phyloP scores from a whole-genome alignment of 2,329 filamentous ascomycete species.

The Shiraia sp. region DNA sequence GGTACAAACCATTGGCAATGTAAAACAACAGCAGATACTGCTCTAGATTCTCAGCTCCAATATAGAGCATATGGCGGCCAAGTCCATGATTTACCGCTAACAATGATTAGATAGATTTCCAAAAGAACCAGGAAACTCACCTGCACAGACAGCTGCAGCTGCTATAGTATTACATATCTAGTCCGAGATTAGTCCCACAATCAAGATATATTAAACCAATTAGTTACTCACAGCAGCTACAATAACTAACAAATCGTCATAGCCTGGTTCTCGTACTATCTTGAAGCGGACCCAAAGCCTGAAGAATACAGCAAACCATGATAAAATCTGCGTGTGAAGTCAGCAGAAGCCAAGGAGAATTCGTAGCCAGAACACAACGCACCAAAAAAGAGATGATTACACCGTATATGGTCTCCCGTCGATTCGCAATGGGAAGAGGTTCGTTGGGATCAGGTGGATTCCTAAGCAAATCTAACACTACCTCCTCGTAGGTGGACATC shows the following conservation, averaged over 20 bases:
- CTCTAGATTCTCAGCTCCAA: conserved; percentile 10
- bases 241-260: conserved; percentile 41
- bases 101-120: conserved; percentile 6
- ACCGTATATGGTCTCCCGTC: conserved; percentile 29
- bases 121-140: conserved; percentile 13
- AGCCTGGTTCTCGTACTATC: conserved; percentile 38
- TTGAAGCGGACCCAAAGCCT: conserved; percentile 34
- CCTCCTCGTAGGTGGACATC: conserved; percentile 20
- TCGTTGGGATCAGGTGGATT: conserved; percentile 33
- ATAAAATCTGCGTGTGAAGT: conserved; percentile 22
- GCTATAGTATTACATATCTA: conserved; percentile 33
- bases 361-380: conserved; percentile 2
- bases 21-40: conserved; percentile 33
- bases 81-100: conserved; percentile 37
- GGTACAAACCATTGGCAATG: conserved; percentile 32
- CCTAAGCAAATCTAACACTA: conserved; percentile 22
- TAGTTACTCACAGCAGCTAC: conserved; percentile 28
- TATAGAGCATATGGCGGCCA: conserved; percentile 38
- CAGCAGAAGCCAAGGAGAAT: conserved; percentile 2
- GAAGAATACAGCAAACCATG: conserved; percentile 32
- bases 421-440: conserved; percentile 31
- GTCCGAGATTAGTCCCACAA: conserved; percentile 3
- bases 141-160: conserved; percentile 23
- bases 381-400: conserved; percentile 32
- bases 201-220: background rate